These are phyloP conservation scores for Athelia sp. DNA, from an alignment of 1,284 basidiomycete genomes.

Conservation along the genomic window DNA sequence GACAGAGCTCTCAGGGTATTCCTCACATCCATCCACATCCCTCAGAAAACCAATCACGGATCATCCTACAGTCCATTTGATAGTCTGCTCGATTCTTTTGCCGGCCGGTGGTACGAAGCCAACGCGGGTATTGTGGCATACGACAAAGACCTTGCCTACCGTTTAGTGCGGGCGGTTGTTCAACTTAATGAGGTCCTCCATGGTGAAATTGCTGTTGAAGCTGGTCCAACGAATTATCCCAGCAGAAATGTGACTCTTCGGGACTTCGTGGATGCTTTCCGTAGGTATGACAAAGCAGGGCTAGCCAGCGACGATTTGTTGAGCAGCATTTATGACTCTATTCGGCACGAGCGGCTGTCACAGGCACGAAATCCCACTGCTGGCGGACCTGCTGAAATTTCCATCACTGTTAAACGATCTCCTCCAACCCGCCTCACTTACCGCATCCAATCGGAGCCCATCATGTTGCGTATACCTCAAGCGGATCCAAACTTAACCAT, in stretches of 20 bases:
- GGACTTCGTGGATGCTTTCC: slow-evolving; percentile 79
- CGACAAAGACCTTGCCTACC: slow-evolving; percentile 72
- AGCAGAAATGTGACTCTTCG: slow-evolving; percentile 62
- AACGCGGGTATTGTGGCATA: slow-evolving; percentile 77
- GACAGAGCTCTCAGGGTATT: slow-evolving; percentile 89
- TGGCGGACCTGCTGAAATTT: slow-evolving; percentile 38
- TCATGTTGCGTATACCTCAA: slow-evolving; percentile 78
- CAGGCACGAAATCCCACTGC: slow-evolving; percentile 58
- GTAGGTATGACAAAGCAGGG: slow-evolving; percentile 63
- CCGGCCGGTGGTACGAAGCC: slow-evolving; percentile 85
- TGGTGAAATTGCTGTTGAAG: slow-evolving; percentile 53
- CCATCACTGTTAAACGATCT: slow-evolving; percentile 66
- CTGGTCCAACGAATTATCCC: slow-evolving; percentile 57
- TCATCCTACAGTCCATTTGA: slow-evolving; percentile 43
- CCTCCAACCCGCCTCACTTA: slow-evolving; percentile 78
- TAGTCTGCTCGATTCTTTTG: slow-evolving; percentile 79
- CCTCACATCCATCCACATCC: slow-evolving; percentile 75
- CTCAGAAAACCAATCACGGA: slow-evolving; percentile 43
- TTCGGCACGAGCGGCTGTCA: slow-evolving; percentile 66
- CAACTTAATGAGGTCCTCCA: slow-evolving; percentile 83
- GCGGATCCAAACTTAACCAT: slow-evolving; percentile 77
- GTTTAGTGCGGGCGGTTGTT: slow-evolving; percentile 81
- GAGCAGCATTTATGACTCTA: slow-evolving; percentile 72
- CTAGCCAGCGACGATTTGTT: slow-evolving; percentile 72
- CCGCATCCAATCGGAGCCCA: slow-evolving; percentile 78